phyloP scores from a whole-genome alignment of 352 stramenopile genomes.

The Hyaloperonospora brassicae region DNA sequence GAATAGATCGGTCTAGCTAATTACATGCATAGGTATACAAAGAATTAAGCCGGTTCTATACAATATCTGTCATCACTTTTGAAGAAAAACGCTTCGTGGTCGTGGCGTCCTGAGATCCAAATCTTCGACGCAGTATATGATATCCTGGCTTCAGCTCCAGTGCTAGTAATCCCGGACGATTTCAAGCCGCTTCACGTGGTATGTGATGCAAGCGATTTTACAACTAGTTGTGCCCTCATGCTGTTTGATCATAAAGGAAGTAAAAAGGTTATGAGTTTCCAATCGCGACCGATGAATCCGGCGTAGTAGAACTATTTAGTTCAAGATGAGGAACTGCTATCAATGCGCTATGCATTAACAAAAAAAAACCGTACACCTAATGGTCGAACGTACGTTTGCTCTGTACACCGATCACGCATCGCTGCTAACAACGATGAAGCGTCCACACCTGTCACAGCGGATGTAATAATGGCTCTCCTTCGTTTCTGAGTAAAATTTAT shows the following conservation, averaged over 20 bases:
- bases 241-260: constrained; percentile 1
- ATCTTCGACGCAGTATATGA: neutral
- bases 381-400: too few species aligned
- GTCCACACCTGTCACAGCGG: too few species aligned
- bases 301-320: neutral
- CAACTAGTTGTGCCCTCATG: neutral
- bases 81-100: neutral
- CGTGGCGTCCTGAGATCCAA: neutral
- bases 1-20: too few species aligned
- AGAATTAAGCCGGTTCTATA: constrained; percentile 7
- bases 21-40: too few species aligned
- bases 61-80: constrained; percentile 4
- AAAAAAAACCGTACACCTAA: too few species aligned
- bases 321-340: neutral
- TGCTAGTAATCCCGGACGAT: constrained; percentile 1
- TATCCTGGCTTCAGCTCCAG: neutral
- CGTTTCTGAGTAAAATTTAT: too few species aligned
- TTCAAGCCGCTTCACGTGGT: constrained; percentile 3
- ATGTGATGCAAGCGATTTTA: constrained; percentile 3
- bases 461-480: too few species aligned
- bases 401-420: too few species aligned
- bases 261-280: constrained; percentile 1
- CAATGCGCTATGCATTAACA: too few species aligned
- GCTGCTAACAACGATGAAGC: too few species aligned
- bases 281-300: constrained; percentile 3